Base-by-base conservation (phyloP, 768 basidiomycete species). In the Clathrus columnatus region DNA sequence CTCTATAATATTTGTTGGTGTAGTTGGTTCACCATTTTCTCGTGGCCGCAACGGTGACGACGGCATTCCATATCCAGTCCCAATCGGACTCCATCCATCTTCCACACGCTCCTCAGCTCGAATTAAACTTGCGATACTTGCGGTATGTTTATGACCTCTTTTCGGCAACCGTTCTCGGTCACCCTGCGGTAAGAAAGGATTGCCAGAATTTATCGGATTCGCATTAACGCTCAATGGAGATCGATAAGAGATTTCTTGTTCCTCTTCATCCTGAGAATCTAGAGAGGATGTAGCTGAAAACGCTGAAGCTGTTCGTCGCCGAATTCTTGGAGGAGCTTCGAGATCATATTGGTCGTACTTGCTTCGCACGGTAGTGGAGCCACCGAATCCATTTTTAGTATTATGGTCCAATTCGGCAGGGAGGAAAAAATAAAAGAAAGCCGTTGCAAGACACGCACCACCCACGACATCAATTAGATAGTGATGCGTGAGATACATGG, bases 401-500 rank as follows among this genome's bases (percentile, higher is more conserved):
- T 80, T 79, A n/a, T 16, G 17, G 57, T 79, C 80, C 60, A 95
- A 76, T 56, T 86, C 83, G 59, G 87, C 83, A 0, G 93, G 91
- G 64, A 97, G 82, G 71, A 84, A 85, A 60, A 88, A 64, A 73
- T 91, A 97, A 76, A 97, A 98, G 64, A 81, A 84, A 18, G 80
- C 78, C 32, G 86, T 84, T 47, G 94, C 86, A 59, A 99, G 79
- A 66, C 93, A 95, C 0, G 87, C 90, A 14, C 96, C 96, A 8
- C 84, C 89, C 48, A 92, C 90, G 66, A 97, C 90, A 66, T 99
- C 96, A 71, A 99, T 93, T 65, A 99, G 86, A 75, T 98, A 98
- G 73, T 98, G 95, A 69, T 96, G 92, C 3, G 90, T 91, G 63
- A 95, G 85, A 74, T 95, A 97, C 95, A 98, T 98, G 21, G 95